Conservation (phyloP, 129 eudicot species). For the Centrapalus pauciflorus region DNA sequence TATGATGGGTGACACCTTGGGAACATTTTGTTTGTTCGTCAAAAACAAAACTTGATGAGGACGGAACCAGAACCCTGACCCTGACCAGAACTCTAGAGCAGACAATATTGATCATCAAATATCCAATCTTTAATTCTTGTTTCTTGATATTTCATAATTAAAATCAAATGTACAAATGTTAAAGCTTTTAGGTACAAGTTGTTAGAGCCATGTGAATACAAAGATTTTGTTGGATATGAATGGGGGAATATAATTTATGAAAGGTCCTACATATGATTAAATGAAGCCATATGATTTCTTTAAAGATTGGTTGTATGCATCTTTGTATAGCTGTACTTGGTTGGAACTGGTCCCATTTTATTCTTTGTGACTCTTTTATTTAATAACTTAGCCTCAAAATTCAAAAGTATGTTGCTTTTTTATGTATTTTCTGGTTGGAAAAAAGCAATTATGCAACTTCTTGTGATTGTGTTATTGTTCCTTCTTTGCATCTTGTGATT, state of each 20-base stretch:
- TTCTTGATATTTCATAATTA: background rate
- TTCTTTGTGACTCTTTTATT: background rate
- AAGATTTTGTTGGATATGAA: background rate
- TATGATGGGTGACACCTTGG: no score
- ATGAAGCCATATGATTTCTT: constrained; percentile 12
- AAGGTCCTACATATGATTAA: constrained; percentile 2
- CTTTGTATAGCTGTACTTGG: background rate
- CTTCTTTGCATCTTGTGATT: constrained; percentile 2
- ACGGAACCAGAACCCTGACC: no score
- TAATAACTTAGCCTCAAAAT: background rate
- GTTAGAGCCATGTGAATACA: background rate
- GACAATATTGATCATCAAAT: no score
- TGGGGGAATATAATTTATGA: no score
- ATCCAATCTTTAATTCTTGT: no score
- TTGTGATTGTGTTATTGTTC: no score
- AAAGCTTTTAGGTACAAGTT: background rate
- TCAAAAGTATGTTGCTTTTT: constrained; percentile 19
- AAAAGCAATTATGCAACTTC: constrained; percentile 3
- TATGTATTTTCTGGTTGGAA: constrained; percentile 16
- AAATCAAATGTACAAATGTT: constrained; percentile 2
- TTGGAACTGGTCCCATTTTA: background rate
- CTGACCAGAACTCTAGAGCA: no score
- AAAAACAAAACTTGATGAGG: no score
- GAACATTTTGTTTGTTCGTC: no score
- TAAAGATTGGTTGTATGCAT: constrained; percentile 1